A percentile compares a stretch with the other conserved stretches of the same genome.
Conservation (phyloP, 108 stramenopile species). For the Cyclotella baltica region DNA sequence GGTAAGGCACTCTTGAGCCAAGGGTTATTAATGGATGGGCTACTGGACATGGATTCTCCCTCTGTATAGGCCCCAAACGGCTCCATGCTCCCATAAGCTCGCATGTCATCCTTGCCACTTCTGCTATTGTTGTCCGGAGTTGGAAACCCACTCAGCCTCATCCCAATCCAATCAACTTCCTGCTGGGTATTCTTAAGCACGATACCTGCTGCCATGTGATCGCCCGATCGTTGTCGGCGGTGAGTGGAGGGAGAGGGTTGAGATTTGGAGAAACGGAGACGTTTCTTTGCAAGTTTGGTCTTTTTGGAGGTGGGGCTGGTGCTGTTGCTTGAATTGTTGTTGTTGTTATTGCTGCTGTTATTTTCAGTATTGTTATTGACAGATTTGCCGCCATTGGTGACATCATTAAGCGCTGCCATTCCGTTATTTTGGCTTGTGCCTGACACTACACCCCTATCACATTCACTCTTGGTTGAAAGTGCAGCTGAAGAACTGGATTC, state of each 20-base stretch:
- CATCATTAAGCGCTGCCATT: neutral
- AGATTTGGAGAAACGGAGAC: slow-evolving; percentile 14
- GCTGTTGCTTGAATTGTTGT: neutral
- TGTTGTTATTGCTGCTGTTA: neutral
- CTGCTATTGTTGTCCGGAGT: slow-evolving; percentile 41
- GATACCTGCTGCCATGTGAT: slow-evolving; percentile 61
- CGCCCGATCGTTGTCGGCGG: slow-evolving; percentile 64
- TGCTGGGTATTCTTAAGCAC: slow-evolving; percentile 40
- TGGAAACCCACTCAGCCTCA: slow-evolving; percentile 58
- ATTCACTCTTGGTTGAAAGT: too few species aligned
- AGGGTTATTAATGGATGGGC: neutral
- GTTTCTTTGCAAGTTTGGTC: neutral
- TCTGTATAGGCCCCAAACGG: neutral
- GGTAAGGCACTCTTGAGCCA: neutral
- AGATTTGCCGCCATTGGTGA: neutral
- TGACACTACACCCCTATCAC: too few species aligned
- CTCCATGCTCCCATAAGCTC: neutral
- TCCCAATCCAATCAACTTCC: slow-evolving; percentile 67
- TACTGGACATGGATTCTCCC: neutral
- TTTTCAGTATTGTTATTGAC: neutral
- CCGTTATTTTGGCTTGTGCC: neutral
- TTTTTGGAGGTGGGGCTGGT: too few species aligned
- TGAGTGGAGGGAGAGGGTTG: slow-evolving; percentile 18
- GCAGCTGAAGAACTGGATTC: slow-evolving; percentile 21
- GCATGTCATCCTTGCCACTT: neutral